Base-by-base conservation (phyloP, 2,329 filamentous ascomycete genomes). In the Apiospora marii region DNA sequence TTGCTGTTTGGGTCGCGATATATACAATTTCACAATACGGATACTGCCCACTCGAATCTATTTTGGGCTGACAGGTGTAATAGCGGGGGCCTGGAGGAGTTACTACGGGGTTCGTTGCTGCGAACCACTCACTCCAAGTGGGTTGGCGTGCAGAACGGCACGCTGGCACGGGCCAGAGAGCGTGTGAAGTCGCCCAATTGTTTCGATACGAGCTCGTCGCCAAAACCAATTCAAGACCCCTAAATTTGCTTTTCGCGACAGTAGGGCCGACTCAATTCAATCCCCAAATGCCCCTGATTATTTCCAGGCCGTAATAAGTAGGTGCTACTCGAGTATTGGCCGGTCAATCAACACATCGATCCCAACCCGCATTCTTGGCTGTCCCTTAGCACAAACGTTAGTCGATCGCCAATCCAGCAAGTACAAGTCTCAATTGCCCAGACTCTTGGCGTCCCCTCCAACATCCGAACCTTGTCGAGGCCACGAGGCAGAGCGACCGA, bases 401-500 rank as follows among this genome's bases (percentile, higher is more conserved):
- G 46, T 22, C 46, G 46, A 49, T n/a, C 19, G 8, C 37, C 12
- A 12, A 14, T 27, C 12, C 7, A 51, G 48, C 48, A n/a, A 49
- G 5, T 46, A 19, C 16, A 19, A 46, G 6, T 46, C 2, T 30
- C 27, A 46, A 51, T 51, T 27, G 49, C n/a, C 49, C 24, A 51
- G n/a, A 51, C n/a, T 51, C 49, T 51, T 51, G 49, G 46, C 46
- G 46, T 10, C 46, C 46, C 46, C 19, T n/a, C 19, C 46, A 49
- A 49, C 46, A 49, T n/a, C 46, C 46, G 46, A 49, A 34, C 53
- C 53, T 61, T 61, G 53, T 27, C 51, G 51, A 49, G n/a, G 46
- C 19, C 19, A 49, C 46, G 46, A n/a, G 46, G 46, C 10, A 10
- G 37, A 41, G 46, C 46, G 46, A 49, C 46, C 2, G 2, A 30